A percentile compares a stretch with the other conserved stretches of the same genome.
phyloP scores from a whole-genome alignment of 2,329 filamentous ascomycete genomes.

The Coleophoma cylindrospora region DNA sequence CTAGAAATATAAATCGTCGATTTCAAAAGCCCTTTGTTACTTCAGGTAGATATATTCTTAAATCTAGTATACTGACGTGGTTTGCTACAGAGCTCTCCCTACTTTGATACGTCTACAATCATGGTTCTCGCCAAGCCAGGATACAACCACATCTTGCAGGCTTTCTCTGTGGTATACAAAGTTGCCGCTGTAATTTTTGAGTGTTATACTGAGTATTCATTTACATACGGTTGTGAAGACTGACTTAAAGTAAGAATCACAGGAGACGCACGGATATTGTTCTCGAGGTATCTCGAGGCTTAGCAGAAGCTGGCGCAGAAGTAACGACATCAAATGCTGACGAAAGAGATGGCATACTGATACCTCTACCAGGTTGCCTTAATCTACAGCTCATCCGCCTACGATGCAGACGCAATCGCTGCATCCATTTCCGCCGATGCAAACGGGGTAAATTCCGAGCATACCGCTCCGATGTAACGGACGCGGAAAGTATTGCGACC shows the following conservation, averaged over 20 bases:
- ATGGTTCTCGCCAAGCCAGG: slow-evolving; percentile 2
- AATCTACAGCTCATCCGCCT: slow-evolving; percentile 19
- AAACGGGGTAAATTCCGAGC: slow-evolving; percentile 21
- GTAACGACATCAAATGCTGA: slow-evolving; percentile 11
- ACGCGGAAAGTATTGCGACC: background rate
- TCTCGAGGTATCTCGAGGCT: slow-evolving; percentile 34
- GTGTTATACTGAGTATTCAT: too few species aligned
- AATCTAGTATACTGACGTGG: too few species aligned
- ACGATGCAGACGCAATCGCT: slow-evolving; percentile 21
- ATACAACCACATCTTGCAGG: slow-evolving; percentile 12
- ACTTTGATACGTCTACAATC: too few species aligned
- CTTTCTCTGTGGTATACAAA: slow-evolving; percentile 29
- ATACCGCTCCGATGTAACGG: slow-evolving; percentile 31
- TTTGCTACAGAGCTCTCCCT: too few species aligned
- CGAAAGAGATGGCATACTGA: too few species aligned
- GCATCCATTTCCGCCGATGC: slow-evolving; percentile 8
- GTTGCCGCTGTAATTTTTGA: slow-evolving; percentile 38
- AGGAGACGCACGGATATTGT: slow-evolving; percentile 29
- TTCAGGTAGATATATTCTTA: too few species aligned
- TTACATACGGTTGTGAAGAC: too few species aligned
- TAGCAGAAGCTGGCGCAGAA: slow-evolving; percentile 38
- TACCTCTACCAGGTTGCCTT: slow-evolving; percentile 16
- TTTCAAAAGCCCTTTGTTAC: too few species aligned
- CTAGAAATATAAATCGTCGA: too few species aligned
- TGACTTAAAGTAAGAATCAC: too few species aligned